Evolutionary conservation across 2,329 filamentous ascomycete genomes (phyloP), one percentile per base, ranked within the genome.

Genomic region (Juglanconis sp.): DNA sequence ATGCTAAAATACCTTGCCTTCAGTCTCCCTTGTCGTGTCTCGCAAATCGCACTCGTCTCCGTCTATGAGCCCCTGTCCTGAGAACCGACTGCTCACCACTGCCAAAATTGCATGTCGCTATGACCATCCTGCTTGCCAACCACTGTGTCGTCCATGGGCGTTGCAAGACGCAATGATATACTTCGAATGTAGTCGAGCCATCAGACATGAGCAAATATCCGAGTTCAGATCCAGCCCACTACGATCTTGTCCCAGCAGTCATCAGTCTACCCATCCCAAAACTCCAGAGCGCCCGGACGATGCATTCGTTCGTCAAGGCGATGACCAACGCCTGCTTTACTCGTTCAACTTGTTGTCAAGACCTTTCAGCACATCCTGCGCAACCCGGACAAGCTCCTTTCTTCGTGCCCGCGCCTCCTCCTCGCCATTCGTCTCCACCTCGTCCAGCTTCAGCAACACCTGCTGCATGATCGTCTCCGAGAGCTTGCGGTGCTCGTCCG

Each of bases 401-500:
- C 91, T 78, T 71, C 79, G 83, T 11, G 80, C 74, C 63, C 90
- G 80, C 32, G 89, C 85, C 11, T 87, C 85, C 9, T 77, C 72
- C 65, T 90, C 85, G 5, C 89, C 89, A 52, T 88, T 87, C 0
- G 87, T 87, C 66, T 94, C 89, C 3, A 94, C 85, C 30, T 82
- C 87, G 70, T 95, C 91, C 44, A 92, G 73, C 75, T 93, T 94
- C 65, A 95, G 75, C 42, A 94, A 69, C 2, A 92, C 85, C 67
- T 92, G 88, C 63, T 88, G 85, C 79, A 95, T 79, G 44, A 92
- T 82, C 4, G 87, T 90, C 77, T 95, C 91, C 4, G 85, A 87
- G 17, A 95, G 73, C 70, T 84, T 87, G 71, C 88, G 87, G 71
- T 94, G 88, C 69, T 93, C 89, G 38, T 92, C 90, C 13, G 83